Conservation (phyloP, 2,329 filamentous ascomycete genomes). For the Neoscytalidium dimidiatum region DNA sequence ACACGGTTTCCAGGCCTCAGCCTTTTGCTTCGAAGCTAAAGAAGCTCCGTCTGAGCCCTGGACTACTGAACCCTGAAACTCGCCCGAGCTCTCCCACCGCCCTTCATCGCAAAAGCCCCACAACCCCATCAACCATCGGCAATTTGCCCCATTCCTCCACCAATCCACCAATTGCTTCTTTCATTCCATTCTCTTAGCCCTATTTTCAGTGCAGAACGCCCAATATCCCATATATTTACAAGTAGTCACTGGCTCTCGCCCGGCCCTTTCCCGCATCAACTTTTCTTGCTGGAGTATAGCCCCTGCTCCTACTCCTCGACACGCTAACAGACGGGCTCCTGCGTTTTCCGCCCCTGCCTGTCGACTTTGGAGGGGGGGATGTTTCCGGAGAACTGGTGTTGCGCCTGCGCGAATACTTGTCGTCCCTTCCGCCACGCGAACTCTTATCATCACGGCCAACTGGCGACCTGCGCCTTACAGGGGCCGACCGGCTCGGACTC, state of each 20-base stretch:
- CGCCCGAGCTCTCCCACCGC: not conserved
- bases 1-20: not conserved
- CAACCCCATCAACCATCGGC: not conserved
- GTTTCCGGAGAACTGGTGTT: constrained; percentile 20
- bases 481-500: constrained; percentile 18
- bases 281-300: constrained; percentile 21
- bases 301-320: constrained; percentile 21
- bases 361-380: constrained; percentile 19
- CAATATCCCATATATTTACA: constrained; percentile 20
- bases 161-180: not conserved
- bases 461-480: constrained; percentile 12
- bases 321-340: constrained; percentile 8
- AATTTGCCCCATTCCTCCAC: not conserved
- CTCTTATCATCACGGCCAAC: not conserved
- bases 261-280: constrained; percentile 24
- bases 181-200: not conserved
- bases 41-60: not conserved
- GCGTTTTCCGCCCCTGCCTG: not conserved
- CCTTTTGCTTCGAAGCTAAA: not conserved
- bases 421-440: not conserved
- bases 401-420: constrained; percentile 1
- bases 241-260: constrained; percentile 30
- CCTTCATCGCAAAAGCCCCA: not conserved
- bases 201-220: not conserved
- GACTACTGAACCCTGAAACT: constrained; percentile 1